A percentile compares a stretch with the other conserved stretches of the same genome.
phyloP scores from a whole-genome alignment of 306 rosid species.

The Glycine tomentella region DNA sequence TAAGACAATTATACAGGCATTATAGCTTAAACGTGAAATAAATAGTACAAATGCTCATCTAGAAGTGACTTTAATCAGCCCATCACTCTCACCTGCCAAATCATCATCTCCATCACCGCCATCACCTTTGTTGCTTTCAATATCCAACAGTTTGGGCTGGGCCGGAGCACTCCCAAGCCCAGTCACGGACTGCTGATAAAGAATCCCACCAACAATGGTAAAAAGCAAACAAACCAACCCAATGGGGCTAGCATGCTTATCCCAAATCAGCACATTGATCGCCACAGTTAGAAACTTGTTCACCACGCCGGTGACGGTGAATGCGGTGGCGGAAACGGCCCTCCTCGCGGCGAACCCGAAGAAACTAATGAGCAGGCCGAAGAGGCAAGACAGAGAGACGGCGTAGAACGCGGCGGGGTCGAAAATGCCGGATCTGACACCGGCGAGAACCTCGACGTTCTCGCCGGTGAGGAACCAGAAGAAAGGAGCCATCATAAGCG shows the following conservation, averaged over 20 bases:
- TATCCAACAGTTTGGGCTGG: constrained; percentile 56
- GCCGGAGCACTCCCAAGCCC: constrained; percentile 50
- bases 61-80: constrained; percentile 68
- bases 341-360: constrained; percentile 94
- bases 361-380: constrained; percentile 93
- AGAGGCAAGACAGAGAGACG: constrained; percentile 76
- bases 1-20: constrained; percentile 37
- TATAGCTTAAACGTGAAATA: constrained; percentile 46
- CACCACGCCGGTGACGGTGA: constrained; percentile 95
- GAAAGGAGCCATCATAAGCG: constrained; percentile 82
- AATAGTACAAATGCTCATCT: constrained; percentile 58
- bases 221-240: constrained; percentile 90
- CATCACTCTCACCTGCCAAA: constrained; percentile 56
- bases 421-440: constrained; percentile 59
- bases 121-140: constrained; percentile 39
- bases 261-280: constrained; percentile 91
- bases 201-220: constrained; percentile 85
- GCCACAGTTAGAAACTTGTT: constrained; percentile 94
- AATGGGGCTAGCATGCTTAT: constrained; percentile 86
- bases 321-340: constrained; percentile 93
- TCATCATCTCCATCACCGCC: constrained; percentile 41
- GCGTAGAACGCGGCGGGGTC: constrained; percentile 66
- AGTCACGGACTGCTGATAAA: constrained; percentile 93
- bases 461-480: constrained; percentile 90
- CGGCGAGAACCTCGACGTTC: constrained; percentile 71